Base-by-base conservation (phyloP, 257 asterid species). In the Lycium barbarum region DNA sequence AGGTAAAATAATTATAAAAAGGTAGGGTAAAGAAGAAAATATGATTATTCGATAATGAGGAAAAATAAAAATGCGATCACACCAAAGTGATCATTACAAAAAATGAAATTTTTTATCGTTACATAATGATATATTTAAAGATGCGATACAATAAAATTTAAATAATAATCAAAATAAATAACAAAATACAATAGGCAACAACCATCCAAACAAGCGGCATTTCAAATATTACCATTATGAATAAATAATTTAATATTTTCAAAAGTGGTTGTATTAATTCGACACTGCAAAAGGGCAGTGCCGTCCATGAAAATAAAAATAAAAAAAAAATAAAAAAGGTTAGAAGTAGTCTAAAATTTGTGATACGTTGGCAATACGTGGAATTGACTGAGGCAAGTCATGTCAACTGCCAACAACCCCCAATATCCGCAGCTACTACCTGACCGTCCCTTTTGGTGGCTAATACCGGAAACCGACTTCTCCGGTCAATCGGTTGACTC, bases 351-450 rank as follows among this genome's bases (percentile, higher is more conserved):
- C 20, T 49, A 36, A n/a, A 55, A 12, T 55, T 43, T 20, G 66
- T 55, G 43, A 12, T 22, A 85, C 78, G 85, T 58, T 51, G 81
- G 82, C 74, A 85, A 22, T 57, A 80, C 85, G 76, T 68, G 82
- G 81, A 49, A 17, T 76, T 76, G 63, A 33, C 63, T 26, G 22
- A 76, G 63, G 13, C 81, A 13, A 3, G 26, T 33, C 49, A 36
- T 20, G 3, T 10, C 59, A 36, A 66, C 58, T 36, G 6, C 71
- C 85, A 80, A 58, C 85, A 5, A 68, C 35, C 82, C 54, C 5
- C 65, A 9, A 7, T 26, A 40, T 40, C 5, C 45, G 3, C 45
- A 40, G 45, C 45, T 40, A 40, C 45, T 40, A 40, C 45, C 45
- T 40, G 45, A 40, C 45, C 45, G 45, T 5, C 3, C 6, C 7